phyloP scores from a whole-genome alignment of 306 rosid species.

The Acacia acuminata region DNA sequence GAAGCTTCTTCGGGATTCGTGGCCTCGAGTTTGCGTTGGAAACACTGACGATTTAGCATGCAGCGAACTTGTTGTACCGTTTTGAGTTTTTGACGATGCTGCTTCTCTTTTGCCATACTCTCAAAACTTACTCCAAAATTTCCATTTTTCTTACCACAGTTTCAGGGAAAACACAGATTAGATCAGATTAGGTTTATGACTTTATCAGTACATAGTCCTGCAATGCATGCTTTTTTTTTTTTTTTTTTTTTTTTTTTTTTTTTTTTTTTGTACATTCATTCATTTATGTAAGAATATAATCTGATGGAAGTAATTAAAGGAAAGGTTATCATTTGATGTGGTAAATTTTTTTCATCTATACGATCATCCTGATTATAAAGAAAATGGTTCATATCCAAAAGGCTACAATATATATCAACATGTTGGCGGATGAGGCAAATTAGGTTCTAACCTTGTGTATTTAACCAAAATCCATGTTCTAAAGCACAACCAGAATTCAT shows the following conservation, averaged over 20 bases:
- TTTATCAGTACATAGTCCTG: background rate
- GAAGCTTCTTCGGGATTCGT: conserved; percentile 96
- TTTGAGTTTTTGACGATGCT: conserved; percentile 19
- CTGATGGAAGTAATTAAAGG: background rate
- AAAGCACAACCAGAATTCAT: too few species aligned
- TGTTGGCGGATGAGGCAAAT: too few species aligned
- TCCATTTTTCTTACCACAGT: background rate
- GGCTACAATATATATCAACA: too few species aligned
- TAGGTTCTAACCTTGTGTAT: too few species aligned
- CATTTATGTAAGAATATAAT: conserved; percentile 48
- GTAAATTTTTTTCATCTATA: background rate
- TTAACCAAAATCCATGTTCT: too few species aligned
- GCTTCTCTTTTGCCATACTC: too few species aligned
- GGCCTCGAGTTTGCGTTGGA: conserved; percentile 80
- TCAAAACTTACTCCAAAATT: background rate
- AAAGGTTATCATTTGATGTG: background rate
- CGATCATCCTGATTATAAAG: too few species aligned
- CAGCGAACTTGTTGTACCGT: conserved; percentile 60
- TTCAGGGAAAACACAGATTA: background rate
- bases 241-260: background rate
- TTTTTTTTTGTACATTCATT: background rate
- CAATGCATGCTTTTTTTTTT: background rate
- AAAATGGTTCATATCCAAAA: too few species aligned
- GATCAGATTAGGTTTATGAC: conserved; percentile 21
- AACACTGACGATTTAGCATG: conserved; percentile 78